Base-by-base conservation (phyloP, 1,284 basidiomycete species). In the Marasmius tenuissimus region DNA sequence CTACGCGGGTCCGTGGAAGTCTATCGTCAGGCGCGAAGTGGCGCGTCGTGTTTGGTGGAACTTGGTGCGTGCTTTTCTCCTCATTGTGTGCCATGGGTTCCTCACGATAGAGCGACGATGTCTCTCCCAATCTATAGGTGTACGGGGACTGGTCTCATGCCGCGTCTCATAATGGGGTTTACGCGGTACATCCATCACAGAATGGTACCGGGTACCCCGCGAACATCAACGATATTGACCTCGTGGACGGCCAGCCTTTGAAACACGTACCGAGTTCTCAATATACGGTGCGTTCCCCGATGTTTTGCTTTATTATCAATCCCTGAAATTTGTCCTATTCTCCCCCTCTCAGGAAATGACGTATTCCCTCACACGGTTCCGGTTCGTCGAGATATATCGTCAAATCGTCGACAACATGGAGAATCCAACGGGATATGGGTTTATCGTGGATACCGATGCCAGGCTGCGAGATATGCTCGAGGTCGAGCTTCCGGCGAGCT, bases 81-180 rank as follows among this genome's bases (percentile, higher is more conserved):
- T 53, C 20, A 16, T 37, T 42, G 33, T 57, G 34, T 6, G 12
- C 33, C 6, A 12, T 12, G 6, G 40, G 40, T 4, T 27, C 27
- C 27, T 27, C 27, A 2, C 4, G 27, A 27, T 4, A 27, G 27
- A 27, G 27, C 27, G 27, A 27, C 40, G 40, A 12, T 42, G 40
- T 12, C 40, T n/a, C 40, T n/a, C 40, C 11, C 40, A n/a, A 47
- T 47, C 10, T 22, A 42, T 34, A 70, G 69, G 66, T 70, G 12
- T 70, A 66, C 57, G 65, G 66, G 45, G 69, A 70, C 51, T 70
- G 69, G 69, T 70, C 69, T 3, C 66, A 70, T 60, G 69, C 69
- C 11, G 68, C 67, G 11, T 68, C 69, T 8, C 69, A 70, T 48
- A 66, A 70, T 50, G 68, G 68, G 16, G 63, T 67, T 14, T 70